Base-by-base conservation (phyloP, 139 green algal species). In the Spirogloea muscicola region DNA sequence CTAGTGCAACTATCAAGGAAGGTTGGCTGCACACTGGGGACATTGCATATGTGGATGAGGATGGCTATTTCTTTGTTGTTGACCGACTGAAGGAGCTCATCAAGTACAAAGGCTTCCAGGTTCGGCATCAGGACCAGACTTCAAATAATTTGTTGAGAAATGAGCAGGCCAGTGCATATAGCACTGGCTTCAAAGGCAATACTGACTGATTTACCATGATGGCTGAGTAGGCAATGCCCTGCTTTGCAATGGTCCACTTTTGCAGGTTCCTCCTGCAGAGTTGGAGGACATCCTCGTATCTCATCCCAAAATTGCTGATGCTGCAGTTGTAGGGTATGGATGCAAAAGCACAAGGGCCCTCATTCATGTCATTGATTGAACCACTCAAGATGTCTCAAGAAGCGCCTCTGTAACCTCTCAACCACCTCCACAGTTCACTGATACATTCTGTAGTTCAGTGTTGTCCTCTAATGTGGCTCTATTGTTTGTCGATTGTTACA, bases 1-100 rank as follows among this genome's bases (percentile, higher is more conserved):
- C 82, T 36, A 1, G 21, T 10, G 78, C 72, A 16, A 74, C 70
- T 2, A 38, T 84, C 18, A 74, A 84, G 31, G 31, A 16, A 1
- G 77, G 82, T 6, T 87, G 82, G 82, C 62, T 87, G 41, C 79
- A 79, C 41, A 85, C 68, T 1, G 82, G 82, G 10, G 77, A 87
- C 57, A 70, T 85, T 41, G 72, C 29, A 1, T 72, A 59, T 36
- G 33, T 65, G 9, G 39, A 74, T 33, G 2, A 64, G 10, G 2
- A 48, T 0, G 72, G 37, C 9, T 39, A 74, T 13, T n/a, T 80
- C 3, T 80, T 80, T 10, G 42, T 80, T 7, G 72, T 80, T 2
- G 72, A 80, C 41, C 2, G 72, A 25, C 41, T 80, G n/a, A 80
- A 80, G 4, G 72, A 80, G 59, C 72, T 80, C 3, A 80, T 65